phyloP scores from a whole-genome alignment of 805 yeast species.

The Saturnispora gosingensis region DNA sequence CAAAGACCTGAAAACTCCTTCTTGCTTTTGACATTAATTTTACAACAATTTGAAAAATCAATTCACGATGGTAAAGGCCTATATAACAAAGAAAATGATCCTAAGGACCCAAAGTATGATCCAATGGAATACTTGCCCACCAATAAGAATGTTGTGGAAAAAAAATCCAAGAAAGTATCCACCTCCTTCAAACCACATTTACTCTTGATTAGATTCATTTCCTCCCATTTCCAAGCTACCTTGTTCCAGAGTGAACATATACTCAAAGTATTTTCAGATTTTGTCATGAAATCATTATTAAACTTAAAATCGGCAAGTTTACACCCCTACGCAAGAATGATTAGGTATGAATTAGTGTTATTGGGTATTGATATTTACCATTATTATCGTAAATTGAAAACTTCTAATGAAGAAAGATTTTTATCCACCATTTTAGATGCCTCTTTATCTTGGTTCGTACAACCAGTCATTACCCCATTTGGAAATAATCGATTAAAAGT shows the following conservation, averaged over 20 bases:
- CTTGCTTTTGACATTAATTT: constrained; percentile 59
- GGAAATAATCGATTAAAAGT: constrained; percentile 73
- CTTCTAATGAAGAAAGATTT: constrained; percentile 37
- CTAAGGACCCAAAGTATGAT: constrained; percentile 48
- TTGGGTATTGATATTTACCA: constrained; percentile 59
- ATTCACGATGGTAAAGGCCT: constrained; percentile 54
- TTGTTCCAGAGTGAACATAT: constrained; percentile 62
- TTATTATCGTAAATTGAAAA: constrained; percentile 41
- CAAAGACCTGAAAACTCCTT: constrained; percentile 52
- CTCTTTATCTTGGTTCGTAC: constrained; percentile 70
- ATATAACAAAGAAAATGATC: constrained; percentile 48
- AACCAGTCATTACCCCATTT: constrained; percentile 59
- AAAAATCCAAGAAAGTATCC: constrained; percentile 40
- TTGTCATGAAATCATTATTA: constrained; percentile 46
- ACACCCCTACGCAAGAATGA: constrained; percentile 74
- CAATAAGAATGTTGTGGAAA: constrained; percentile 48
- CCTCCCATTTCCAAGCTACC: constrained; percentile 74
- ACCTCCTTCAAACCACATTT: constrained; percentile 55
- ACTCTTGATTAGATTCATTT: constrained; percentile 54
- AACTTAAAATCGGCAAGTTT: constrained; percentile 50
- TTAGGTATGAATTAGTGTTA: constrained; percentile 63
- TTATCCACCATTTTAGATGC: constrained; percentile 51
- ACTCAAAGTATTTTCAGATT: constrained; percentile 56
- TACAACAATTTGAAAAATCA: constrained; percentile 58
- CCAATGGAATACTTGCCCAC: constrained; percentile 89